These are phyloP conservation scores for Trametes versicolor DNA, from an alignment of 1,284 basidiomycete species.

Conservation along the genomic window DNA sequence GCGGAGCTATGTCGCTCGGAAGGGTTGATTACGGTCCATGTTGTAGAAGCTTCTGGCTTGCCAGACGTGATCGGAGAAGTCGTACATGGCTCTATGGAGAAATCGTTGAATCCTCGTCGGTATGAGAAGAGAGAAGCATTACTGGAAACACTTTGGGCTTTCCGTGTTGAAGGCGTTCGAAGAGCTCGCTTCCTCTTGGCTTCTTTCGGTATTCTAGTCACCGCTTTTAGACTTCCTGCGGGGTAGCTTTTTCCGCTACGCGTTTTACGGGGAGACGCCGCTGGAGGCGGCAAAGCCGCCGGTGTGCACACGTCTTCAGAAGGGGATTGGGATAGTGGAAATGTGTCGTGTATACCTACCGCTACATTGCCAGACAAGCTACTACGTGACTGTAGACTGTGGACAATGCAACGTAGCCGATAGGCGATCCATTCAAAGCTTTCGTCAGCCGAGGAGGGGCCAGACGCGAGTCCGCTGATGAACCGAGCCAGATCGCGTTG, in stretches of 20 bases:
- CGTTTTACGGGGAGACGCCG: constrained; percentile 4
- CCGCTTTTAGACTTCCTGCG: neutral
- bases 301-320: neutral
- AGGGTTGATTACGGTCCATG: neutral
- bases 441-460: neutral
- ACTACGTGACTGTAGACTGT: neutral
- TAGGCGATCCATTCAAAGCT: neutral
- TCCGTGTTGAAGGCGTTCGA: neutral
- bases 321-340: neutral
- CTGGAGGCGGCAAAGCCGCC: neutral
- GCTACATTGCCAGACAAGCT: constrained; percentile 1
- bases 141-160: neutral
- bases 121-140: neutral
- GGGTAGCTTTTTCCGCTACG: constrained; percentile 5
- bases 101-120: neutral
- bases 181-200: neutral
- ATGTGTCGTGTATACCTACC: constrained; percentile 1
- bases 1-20: neutral
- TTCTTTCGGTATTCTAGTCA: neutral
- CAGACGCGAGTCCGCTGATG: neutral
- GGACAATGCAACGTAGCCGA: neutral
- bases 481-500: neutral
- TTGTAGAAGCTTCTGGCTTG: neutral
- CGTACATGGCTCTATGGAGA: neutral
- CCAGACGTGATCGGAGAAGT: constrained; percentile 3